phyloP scores from a whole-genome alignment of 2,329 filamentous ascomycete genomes.

The Ophiostoma sp. region DNA sequence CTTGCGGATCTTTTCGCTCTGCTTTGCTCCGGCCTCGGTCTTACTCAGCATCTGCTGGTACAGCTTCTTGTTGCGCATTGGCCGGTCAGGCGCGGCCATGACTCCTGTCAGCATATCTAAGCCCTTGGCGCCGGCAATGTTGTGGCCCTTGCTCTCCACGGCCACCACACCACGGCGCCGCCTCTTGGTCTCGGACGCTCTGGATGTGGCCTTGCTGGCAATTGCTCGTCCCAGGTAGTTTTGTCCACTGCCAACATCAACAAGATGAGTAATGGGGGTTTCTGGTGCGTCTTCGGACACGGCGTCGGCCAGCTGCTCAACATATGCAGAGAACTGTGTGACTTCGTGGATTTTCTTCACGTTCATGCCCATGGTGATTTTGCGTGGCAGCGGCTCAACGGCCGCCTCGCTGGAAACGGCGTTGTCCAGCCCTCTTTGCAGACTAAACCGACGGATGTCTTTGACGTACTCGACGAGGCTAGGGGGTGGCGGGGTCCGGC shows the following conservation, averaged over 20 bases:
- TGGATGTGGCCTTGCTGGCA: slow-evolving; percentile 45
- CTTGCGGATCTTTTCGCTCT: slow-evolving; percentile 39
- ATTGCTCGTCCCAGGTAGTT: slow-evolving; percentile 90
- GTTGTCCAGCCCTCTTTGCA: slow-evolving; percentile 49
- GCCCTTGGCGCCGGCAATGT: slow-evolving; percentile 76
- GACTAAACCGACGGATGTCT: slow-evolving; percentile 62
- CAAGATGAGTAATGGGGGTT: slow-evolving; percentile 69
- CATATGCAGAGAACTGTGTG: slow-evolving; percentile 78
- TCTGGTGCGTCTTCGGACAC: slow-evolving; percentile 52
- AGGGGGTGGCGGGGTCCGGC: slow-evolving; percentile 38
- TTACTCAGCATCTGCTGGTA: slow-evolving; percentile 52
- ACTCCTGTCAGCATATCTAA: slow-evolving; percentile 81
- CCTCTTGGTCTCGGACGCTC: slow-evolving; percentile 48
- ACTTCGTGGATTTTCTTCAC: slow-evolving; percentile 95
- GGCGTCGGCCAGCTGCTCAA: slow-evolving; percentile 55
- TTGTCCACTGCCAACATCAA: slow-evolving; percentile 94
- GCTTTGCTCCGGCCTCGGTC: slow-evolving; percentile 37
- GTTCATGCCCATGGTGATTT: slow-evolving; percentile 86
- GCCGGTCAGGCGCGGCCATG: slow-evolving; percentile 59
- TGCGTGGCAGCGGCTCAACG: slow-evolving; percentile 56
- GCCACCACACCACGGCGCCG: slow-evolving; percentile 86
- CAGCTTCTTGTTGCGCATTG: slow-evolving; percentile 79
- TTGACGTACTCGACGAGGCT: slow-evolving; percentile 67
- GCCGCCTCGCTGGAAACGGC: slow-evolving; percentile 28
- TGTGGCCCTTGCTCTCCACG: slow-evolving; percentile 80